These are phyloP conservation scores for Amanita rubescens DNA, from an alignment of 768 basidiomycete species.

Conservation along the genomic window DNA sequence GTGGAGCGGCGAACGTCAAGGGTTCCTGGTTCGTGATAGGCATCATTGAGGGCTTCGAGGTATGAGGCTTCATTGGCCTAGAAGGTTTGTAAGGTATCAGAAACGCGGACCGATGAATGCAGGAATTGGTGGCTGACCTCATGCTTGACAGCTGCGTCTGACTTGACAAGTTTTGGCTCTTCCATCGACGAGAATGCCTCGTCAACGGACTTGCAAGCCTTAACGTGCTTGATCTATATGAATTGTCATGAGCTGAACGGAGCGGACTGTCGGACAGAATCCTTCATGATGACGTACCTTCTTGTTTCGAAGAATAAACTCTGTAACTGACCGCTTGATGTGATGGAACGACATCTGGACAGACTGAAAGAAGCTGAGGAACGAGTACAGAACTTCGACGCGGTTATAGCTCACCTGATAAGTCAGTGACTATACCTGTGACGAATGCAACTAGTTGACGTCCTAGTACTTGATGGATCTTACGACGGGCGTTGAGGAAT, in stretches of 20 bases:
- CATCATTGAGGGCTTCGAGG: constrained; percentile 1
- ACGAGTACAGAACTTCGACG: background rate
- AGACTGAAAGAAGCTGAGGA: background rate
- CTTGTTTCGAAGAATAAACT: constrained; percentile 4
- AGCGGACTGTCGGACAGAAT: background rate
- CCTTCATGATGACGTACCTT: constrained; percentile 3
- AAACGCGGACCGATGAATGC: background rate
- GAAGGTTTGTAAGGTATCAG: background rate
- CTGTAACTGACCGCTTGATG: constrained; percentile 5
- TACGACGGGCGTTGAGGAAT: background rate
- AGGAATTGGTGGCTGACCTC: background rate
- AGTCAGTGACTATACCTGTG: background rate
- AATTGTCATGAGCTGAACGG: background rate
- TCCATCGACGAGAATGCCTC: background rate
- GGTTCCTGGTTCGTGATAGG: constrained; percentile 2
- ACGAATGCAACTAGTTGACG: background rate
- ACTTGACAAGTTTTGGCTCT: background rate
- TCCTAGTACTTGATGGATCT: background rate
- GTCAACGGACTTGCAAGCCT: background rate
- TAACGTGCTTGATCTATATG: constrained; percentile 1
- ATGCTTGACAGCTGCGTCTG: background rate
- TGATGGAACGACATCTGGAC: background rate
- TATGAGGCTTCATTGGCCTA: background rate
- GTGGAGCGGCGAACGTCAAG: constrained; percentile 2
- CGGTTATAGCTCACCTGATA: background rate